Evolutionary conservation across 345 rosid genomes (phyloP).

Genomic region (Citrus hindsii): DNA sequence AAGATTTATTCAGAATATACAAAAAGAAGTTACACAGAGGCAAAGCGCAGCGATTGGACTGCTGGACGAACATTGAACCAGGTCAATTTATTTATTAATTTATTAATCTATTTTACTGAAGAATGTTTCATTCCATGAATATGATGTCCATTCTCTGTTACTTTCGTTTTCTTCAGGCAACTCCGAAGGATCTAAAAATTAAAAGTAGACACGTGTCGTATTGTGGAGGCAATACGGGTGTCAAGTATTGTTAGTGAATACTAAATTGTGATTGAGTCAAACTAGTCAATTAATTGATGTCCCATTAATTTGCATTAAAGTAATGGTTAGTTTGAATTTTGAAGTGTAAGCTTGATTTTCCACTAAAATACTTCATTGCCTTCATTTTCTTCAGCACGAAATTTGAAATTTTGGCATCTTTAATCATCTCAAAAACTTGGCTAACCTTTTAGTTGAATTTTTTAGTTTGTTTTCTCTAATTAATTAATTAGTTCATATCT

Average conservation of each 20-base stretch:
- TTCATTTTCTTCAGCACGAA: not conserved
- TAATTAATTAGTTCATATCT: not conserved
- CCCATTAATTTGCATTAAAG: not conserved
- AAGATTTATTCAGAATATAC: too few species aligned
- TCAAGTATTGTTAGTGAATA: not conserved
- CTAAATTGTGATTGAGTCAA: too few species aligned
- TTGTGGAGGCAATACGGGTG: not conserved
- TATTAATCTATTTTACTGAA: too few species aligned
- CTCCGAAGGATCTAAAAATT: not conserved
- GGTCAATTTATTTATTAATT: too few species aligned
- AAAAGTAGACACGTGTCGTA: not conserved
- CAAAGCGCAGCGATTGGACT: too few species aligned
- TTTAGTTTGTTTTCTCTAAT: not conserved
- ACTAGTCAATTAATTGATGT: not conserved
- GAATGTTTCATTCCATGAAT: not conserved
- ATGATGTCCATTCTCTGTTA: not conserved
- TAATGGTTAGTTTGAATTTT: slow-evolving; percentile 5
- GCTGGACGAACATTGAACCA: too few species aligned
- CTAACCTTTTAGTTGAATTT: not conserved
- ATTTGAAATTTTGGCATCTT: slow-evolving; percentile 14
- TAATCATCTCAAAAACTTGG: not conserved
- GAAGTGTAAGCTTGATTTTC: slow-evolving; percentile 23
- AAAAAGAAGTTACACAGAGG: too few species aligned
- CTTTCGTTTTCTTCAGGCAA: not conserved
- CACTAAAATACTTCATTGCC: slow-evolving; percentile 17